phyloP scores from a whole-genome alignment of 2,329 filamentous ascomycete species.

The Acarospora socialis region DNA sequence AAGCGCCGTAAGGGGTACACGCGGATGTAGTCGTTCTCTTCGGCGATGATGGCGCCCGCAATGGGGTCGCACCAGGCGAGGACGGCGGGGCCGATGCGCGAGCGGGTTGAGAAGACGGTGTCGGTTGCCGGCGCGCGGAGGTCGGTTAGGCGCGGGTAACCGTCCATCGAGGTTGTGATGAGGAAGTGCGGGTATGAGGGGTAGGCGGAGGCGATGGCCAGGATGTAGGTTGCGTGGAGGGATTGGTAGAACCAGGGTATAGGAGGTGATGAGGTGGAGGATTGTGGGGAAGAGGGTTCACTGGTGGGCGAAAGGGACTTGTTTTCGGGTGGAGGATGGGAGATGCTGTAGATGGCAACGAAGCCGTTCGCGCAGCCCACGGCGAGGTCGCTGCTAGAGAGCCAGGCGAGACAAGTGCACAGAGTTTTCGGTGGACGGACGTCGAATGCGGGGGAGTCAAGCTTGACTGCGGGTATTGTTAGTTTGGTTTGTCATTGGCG shows the following conservation, averaged over 20 bases:
- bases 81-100: constrained; percentile 33
- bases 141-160: constrained; percentile 40
- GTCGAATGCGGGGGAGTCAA: constrained; percentile 36
- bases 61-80: constrained; percentile 42
- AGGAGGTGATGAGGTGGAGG: constrained; percentile 9
- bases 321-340: constrained; percentile 11
- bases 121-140: constrained; percentile 34
- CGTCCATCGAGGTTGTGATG: constrained; percentile 39
- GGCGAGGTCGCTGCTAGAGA: constrained; percentile 40
- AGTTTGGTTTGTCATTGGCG: background rate
- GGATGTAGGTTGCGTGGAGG: constrained; percentile 32
- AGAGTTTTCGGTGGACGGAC: constrained; percentile 36
- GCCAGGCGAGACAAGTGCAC: constrained; percentile 43
- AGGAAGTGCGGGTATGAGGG: constrained; percentile 40
- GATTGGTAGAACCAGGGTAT: constrained; percentile 28
- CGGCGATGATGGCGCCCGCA: constrained; percentile 38
- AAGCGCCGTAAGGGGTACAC: constrained; percentile 38
- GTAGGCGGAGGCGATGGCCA: constrained; percentile 35
- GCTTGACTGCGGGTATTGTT: constrained; percentile 27
- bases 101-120: constrained; percentile 31
- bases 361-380: constrained; percentile 43
- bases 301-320: constrained; percentile 19
- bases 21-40: constrained; percentile 39
- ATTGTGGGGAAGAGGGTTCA: constrained; percentile 26
- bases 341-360: constrained; percentile 38